Percentiles rank a stretch among this genome's conserved stretches.
Conservation (phyloP, 208 protist genomes). For the Wallacemonas sp. region DNA sequence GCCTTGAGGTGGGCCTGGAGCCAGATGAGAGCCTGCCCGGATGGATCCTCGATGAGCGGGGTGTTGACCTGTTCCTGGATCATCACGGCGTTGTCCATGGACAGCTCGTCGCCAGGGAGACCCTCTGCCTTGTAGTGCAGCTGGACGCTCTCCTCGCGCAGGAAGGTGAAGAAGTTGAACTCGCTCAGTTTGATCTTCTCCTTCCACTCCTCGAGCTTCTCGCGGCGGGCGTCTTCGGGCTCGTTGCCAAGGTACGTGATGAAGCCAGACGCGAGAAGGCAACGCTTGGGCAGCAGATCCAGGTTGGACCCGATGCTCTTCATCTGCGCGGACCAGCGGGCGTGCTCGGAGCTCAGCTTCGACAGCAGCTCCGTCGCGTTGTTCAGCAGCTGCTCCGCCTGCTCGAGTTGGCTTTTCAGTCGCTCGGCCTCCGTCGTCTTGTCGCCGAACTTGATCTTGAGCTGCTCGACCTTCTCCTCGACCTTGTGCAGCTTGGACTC, state of each 20-base stretch:
- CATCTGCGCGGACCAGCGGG: constrained; percentile 93
- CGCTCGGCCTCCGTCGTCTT: constrained; percentile 95
- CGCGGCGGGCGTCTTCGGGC: constrained; percentile 84
- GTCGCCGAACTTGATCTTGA: constrained; percentile 92
- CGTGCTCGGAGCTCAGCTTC: constrained; percentile 95
- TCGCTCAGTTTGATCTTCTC: constrained; percentile 69
- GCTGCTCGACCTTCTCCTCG: constrained; percentile 92
- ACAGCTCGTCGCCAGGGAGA: constrained; percentile 95
- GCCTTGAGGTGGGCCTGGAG: constrained; percentile 88
- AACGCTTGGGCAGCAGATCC: constrained; percentile 76
- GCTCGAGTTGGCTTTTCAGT: constrained; percentile 87
- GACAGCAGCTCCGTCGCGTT: constrained; percentile 92
- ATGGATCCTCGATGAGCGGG: constrained; percentile 97
- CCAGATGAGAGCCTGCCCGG: constrained; percentile 92
- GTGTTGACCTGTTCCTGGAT: constrained; percentile 91
- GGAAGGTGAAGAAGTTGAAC: constrained; percentile 93
- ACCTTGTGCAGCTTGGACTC: constrained; percentile 87
- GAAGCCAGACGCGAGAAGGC: constrained; percentile 91
- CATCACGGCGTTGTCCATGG: constrained; percentile 97
- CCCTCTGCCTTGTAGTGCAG: constrained; percentile 96
- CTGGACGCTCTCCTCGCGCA: constrained; percentile 94
- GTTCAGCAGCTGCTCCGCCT: constrained; percentile 88
- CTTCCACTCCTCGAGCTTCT: constrained; percentile 82
- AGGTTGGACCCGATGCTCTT: constrained; percentile 71
- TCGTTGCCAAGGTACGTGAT: constrained; percentile 94